Base-by-base conservation (phyloP, 139 green algal species). In the Monoraphidium neglectum region DNA sequence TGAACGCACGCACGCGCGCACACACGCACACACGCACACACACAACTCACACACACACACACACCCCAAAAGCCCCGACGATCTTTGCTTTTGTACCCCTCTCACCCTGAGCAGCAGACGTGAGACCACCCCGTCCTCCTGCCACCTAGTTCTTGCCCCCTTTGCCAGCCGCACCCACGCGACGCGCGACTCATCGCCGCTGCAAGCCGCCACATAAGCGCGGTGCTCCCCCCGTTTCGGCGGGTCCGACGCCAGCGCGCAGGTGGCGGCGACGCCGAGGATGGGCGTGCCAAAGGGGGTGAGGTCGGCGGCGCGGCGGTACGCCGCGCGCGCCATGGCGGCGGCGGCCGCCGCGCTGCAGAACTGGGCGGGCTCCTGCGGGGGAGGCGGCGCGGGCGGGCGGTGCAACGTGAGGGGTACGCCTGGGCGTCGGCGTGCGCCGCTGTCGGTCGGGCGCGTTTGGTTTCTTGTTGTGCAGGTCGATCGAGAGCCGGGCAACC, bases 171-270 rank as follows among this genome's bases (percentile, higher is more conserved):
- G 72, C 61, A 95, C n/a, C 2, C 49, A 69, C 36, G 81, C 77
- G 16, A 70, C 40, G 21, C 46, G 18, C 2, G 66, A 74, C 26
- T 56, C 61, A 32, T 13, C 18, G n/a, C 83, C 83, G 57, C 59
- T 71, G 76, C 91, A 75, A 30, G 85, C 76, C 15, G 86, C 78
- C 43, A 93, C 76, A 72, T 78, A 86, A 18, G 82, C 88, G 8
- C 88, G 81, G 84, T 96, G 88, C 38, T 92, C 82, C 21, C 93
- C 93, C 3, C 88, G 82, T 77, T 94, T 93, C 6, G 77, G 43
- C 16, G 86, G 81, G 28, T 92, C 85, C n/a, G 91, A 91, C 0
- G 86, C 89, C 18, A 97, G 82, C 1, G 89, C 85, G 77, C 89
- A 94, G 4, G 88, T 93, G 70, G 82, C 86, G 26, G 74, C 90